phyloP scores from a whole-genome alignment of 441 rosid genomes.

The Arabidopsis hybrid region DNA sequence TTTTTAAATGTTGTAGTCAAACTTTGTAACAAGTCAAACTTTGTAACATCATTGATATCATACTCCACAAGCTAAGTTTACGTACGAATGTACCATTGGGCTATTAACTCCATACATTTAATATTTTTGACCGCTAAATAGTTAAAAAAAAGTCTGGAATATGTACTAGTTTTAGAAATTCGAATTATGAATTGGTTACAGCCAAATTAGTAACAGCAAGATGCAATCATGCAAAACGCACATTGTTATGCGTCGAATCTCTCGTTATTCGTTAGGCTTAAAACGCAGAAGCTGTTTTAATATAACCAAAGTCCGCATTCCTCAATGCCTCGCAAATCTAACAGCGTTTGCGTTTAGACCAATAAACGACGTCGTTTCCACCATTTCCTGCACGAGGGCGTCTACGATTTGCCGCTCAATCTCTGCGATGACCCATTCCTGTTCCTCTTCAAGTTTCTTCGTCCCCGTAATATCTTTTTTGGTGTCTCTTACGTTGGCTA shows the following conservation, averaged over 20 bases:
- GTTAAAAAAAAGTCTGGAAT: neutral
- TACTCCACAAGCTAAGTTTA: no score
- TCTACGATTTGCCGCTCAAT: slow-evolving; percentile 65
- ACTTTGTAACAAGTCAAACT: no score
- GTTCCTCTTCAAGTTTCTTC: slow-evolving; percentile 30
- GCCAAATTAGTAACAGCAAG: neutral
- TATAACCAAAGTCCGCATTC: neutral
- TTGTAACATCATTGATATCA: neutral
- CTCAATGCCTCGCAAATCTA: neutral
- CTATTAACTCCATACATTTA: slow-evolving; percentile 27
- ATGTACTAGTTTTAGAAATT: neutral
- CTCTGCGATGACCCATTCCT: slow-evolving; percentile 54
- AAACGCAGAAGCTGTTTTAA: slow-evolving; percentile 16
- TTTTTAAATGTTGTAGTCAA: no score
- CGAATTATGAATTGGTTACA: neutral
- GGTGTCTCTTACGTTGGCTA: slow-evolving; percentile 8
- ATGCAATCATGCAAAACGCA: neutral
- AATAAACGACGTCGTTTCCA: slow-evolving; percentile 34
- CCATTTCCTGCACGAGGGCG: slow-evolving; percentile 61
- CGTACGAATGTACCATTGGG: neutral
- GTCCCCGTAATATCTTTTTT: slow-evolving; percentile 44
- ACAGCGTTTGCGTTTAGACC: slow-evolving; percentile 5
- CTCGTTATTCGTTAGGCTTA: slow-evolving; percentile 1
- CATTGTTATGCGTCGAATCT: neutral
- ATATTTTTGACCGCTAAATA: slow-evolving; percentile 12